Evolutionary conservation across 1,139 yeast genomes (phyloP), one percentile per base, ranked within the genome.

Genomic region (Kurtzmaniella quercitrusa): DNA sequence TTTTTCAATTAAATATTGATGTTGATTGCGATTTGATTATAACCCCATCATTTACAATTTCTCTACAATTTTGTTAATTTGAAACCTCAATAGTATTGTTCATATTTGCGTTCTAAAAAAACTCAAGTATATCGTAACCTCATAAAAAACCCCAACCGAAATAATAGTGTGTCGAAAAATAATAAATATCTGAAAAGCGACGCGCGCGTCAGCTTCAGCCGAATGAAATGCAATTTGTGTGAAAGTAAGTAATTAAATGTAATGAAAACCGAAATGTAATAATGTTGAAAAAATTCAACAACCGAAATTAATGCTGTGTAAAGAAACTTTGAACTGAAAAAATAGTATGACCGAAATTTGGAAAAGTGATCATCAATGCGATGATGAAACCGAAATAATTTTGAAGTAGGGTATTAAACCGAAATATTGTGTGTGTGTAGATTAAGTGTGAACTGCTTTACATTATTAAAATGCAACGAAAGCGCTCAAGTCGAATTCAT

Each of bases 401-500:
- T 5, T 26, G n/a, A 26, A 26, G n/a, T 21, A 26, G 6, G 30
- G 30, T 26, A 32, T 15, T 22, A 15, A 17, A n/a, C 19, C 19
- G 34, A 32, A 32, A 32, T 15, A 15, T 15, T 15, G 12, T 32
- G 34, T 32, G 19, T 15, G 17, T 32, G 15, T 15, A 32, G 8
- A 15, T 5, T 15, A 32, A 14, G 15, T 32, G 34, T 15, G 5
- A 4, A 18, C 34, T 4, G 19, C 4, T 34, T 34, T 3, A 8
- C 6, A 19, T 32, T 19, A 19, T 45, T 50, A 63, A 30, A 60
- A 53, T 20, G 65, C 54, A 38, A 65, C 61, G 47, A 65, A 65
- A 15, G 61, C 55, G 49, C 57, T 54, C 39, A 65, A 56, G 50
- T 63, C 68, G 43, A 65, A 60, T 16, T 61, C 68, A 5, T 62